These are phyloP conservation scores for Trichoderma koningiopsis DNA, from an alignment of 2,329 filamentous ascomycete genomes.

Conservation along the genomic window DNA sequence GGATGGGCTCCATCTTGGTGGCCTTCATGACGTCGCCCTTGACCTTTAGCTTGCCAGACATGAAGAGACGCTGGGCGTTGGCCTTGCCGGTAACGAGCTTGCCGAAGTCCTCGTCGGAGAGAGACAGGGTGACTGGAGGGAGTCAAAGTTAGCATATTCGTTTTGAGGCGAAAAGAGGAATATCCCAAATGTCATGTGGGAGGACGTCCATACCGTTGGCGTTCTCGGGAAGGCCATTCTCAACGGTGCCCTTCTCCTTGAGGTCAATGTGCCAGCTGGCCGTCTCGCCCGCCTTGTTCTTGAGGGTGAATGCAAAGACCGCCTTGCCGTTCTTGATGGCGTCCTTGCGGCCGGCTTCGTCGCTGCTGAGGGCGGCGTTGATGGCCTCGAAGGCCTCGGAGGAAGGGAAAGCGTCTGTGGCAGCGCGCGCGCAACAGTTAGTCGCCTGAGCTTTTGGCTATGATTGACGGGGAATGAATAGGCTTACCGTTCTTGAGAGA, in stretches of 20 bases:
- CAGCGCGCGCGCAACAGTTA: not conserved
- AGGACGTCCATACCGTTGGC: slow-evolving; percentile 66
- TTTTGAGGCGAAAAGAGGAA: slow-evolving; percentile 23
- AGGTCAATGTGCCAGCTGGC: slow-evolving; percentile 95
- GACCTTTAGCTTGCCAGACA: slow-evolving; percentile 98
- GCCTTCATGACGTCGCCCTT: slow-evolving; percentile 99
- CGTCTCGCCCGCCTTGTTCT: slow-evolving; percentile 79
- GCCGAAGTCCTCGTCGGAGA: slow-evolving; percentile 85
- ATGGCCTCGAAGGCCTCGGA: slow-evolving; percentile 92
- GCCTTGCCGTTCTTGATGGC: slow-evolving; percentile 87
- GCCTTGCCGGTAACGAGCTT: slow-evolving; percentile 83
- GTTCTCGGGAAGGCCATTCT: slow-evolving; percentile 76
- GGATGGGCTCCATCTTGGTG: slow-evolving; percentile 90
- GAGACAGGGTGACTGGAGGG: slow-evolving; percentile 73
- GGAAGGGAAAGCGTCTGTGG: slow-evolving; percentile 79
- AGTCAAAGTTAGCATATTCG: not conserved
- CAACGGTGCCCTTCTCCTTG: slow-evolving; percentile 83
- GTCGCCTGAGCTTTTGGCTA: slow-evolving; percentile 5
- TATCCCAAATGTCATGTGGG: not conserved
- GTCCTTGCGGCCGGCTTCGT: slow-evolving; percentile 76
- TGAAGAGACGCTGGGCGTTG: slow-evolving; percentile 93
- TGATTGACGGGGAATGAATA: too few relatives aligned
- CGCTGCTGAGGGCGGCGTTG: slow-evolving; percentile 66
- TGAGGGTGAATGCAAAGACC: slow-evolving; percentile 88
- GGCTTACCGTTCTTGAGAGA: slow-evolving; percentile 71